Conservation (phyloP, 2,329 filamentous ascomycete genomes). For the Truncatella angustata region DNA sequence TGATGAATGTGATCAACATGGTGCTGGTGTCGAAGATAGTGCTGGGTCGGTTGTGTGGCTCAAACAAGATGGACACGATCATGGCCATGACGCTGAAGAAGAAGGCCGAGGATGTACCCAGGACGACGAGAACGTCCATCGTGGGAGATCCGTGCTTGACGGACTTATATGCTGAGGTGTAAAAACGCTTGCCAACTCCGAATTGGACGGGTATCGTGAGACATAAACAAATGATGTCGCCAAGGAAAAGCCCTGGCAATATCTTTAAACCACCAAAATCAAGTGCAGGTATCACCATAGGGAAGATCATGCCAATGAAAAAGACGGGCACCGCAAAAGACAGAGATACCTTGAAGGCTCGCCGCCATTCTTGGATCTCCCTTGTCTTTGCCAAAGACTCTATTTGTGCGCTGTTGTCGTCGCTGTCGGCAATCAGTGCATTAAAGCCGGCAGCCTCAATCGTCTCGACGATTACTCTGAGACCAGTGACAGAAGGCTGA, state of each 20-base stretch:
- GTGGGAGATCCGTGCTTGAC: slow-evolving; percentile 88
- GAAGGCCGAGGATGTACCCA: slow-evolving; percentile 93
- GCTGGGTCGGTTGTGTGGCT: slow-evolving; percentile 75
- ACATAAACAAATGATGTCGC: slow-evolving; percentile 78
- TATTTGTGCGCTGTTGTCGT: slow-evolving; percentile 95
- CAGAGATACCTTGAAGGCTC: slow-evolving; percentile 74
- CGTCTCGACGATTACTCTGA: slow-evolving; percentile 77
- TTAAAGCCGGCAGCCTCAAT: slow-evolving; percentile 85
- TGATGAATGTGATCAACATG: slow-evolving; percentile 97
- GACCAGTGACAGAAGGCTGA: slow-evolving; percentile 67
- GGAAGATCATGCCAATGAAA: slow-evolving; percentile 87
- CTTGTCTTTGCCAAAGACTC: slow-evolving; percentile 95
- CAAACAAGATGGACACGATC: slow-evolving; percentile 72
- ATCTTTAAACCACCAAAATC: slow-evolving; percentile 72
- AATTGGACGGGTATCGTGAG: slow-evolving; percentile 95
- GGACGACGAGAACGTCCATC: slow-evolving; percentile 94
- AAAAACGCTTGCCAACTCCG: slow-evolving; percentile 92
- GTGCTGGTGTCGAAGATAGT: slow-evolving; percentile 98
- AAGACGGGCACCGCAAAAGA: slow-evolving; percentile 89
- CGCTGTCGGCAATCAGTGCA: slow-evolving; percentile 82
- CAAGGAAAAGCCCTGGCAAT: slow-evolving; percentile 77
- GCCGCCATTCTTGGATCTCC: slow-evolving; percentile 91
- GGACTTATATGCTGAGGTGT: slow-evolving; percentile 89
- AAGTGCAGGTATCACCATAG: slow-evolving; percentile 74
- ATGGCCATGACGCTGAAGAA: slow-evolving; percentile 92